A percentile compares a stretch with the other conserved stretches of the same genome.
phyloP scores from a whole-genome alignment of 495 filamentous ascomycete genomes.

The Penicillium cataractarum region DNA sequence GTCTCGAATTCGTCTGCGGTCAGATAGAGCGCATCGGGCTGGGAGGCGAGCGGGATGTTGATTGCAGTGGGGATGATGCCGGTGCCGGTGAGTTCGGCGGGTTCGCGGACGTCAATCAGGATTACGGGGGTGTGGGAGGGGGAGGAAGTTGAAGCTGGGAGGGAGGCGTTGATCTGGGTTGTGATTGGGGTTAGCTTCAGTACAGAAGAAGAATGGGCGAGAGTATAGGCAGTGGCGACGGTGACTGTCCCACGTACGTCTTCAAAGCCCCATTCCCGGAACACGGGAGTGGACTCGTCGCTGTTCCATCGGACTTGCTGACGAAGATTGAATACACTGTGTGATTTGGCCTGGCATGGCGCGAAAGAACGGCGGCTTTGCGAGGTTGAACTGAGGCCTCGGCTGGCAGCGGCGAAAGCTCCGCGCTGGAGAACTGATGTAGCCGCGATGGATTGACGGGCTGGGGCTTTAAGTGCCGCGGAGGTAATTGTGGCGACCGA shows the following conservation, averaged over 20 bases:
- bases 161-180: constrained; percentile 42
- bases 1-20: constrained; percentile 71
- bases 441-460: constrained; percentile 15
- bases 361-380: constrained; percentile 10
- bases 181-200: background rate
- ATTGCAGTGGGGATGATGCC: constrained; percentile 80
- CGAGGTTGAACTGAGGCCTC: constrained; percentile 14
- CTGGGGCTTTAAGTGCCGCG: constrained; percentile 19
- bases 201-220: background rate
- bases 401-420: constrained; percentile 23
- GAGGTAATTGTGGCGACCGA: constrained; percentile 19
- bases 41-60: constrained; percentile 76
- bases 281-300: constrained; percentile 10
- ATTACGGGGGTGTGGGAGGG: constrained; percentile 37
- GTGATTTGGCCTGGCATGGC: background rate
- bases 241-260: constrained; percentile 36
- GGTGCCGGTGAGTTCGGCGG: constrained; percentile 65
- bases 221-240: background rate
- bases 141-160: constrained; percentile 31
- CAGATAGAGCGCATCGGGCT: constrained; percentile 78
- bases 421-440: constrained; percentile 19
- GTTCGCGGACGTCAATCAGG: constrained; percentile 81
- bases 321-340: background rate
- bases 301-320: constrained; percentile 33
- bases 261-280: constrained; percentile 47